phyloP scores from a whole-genome alignment of 2,329 filamentous ascomycete species.

The Ascocoryne sarcoides region DNA sequence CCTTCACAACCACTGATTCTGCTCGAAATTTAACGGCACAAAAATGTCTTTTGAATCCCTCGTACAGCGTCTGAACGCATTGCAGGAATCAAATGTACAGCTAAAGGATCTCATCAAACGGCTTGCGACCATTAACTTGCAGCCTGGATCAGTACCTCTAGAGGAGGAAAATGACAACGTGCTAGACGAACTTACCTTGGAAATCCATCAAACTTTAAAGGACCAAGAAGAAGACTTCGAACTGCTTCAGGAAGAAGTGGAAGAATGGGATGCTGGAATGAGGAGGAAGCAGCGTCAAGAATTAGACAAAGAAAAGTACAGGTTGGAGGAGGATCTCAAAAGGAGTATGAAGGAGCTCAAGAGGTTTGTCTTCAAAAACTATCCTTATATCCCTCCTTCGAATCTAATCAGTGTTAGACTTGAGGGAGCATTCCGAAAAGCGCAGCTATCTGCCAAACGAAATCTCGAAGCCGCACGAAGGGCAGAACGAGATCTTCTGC shows the following conservation, averaged over 20 bases:
- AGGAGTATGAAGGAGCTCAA: slow-evolving; percentile 63
- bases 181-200: slow-evolving; percentile 64
- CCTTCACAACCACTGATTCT: no score
- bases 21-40: no score
- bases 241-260: slow-evolving; percentile 66
- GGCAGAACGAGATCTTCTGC: slow-evolving; percentile 67
- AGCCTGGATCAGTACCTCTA: slow-evolving; percentile 48
- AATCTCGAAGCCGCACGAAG: slow-evolving; percentile 65
- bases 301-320: slow-evolving; percentile 52
- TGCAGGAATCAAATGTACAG: slow-evolving; percentile 53
- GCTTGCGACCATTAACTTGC: slow-evolving; percentile 48
- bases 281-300: slow-evolving; percentile 43
- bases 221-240: slow-evolving; percentile 79
- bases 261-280: slow-evolving; percentile 53
- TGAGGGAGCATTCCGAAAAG: slow-evolving; percentile 62
- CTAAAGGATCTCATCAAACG: slow-evolving; percentile 51
- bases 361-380: slow-evolving; percentile 40
- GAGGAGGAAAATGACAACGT: slow-evolving; percentile 37
- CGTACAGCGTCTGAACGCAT: slow-evolving; percentile 49
- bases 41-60: slow-evolving; percentile 52
- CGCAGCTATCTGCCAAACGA: slow-evolving; percentile 70
- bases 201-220: slow-evolving; percentile 72
- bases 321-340: slow-evolving; percentile 57
- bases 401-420: slow-evolving; percentile 8
- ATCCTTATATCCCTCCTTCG: neutral